These are phyloP conservation scores for Fusarium equiseti DNA, from an alignment of 2,329 filamentous ascomycete genomes.

Conservation along the genomic window DNA sequence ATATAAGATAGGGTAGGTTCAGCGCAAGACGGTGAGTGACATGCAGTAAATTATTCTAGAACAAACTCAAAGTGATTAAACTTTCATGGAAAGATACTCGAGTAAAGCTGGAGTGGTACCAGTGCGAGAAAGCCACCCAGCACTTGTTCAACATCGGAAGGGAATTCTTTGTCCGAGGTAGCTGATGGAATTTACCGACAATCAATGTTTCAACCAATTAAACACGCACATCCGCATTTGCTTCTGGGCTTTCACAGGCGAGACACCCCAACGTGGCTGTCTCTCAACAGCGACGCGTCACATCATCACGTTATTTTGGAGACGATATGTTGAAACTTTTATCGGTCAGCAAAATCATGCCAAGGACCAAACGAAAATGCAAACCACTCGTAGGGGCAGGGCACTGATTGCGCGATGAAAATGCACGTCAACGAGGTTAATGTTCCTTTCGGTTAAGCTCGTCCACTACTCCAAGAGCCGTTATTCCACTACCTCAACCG, in stretches of 20 bases:
- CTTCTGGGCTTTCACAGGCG: too few species aligned
- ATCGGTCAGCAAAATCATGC: not conserved
- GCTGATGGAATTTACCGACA: not conserved
- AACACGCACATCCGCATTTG: fast-evolving
- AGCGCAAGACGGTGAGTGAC: not conserved
- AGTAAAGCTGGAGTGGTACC: not conserved
- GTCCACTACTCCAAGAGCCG: not conserved
- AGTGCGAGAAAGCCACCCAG: not conserved
- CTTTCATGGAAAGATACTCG: not conserved
- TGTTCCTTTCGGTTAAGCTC: not conserved
- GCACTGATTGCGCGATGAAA: not conserved
- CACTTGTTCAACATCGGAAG: not conserved
- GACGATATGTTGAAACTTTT: not conserved
- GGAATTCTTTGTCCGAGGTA: not conserved
- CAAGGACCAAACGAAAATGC: not conserved
- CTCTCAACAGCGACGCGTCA: not conserved
- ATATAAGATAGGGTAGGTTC: conserved; percentile 2
- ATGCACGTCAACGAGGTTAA: not conserved
- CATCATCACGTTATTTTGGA: not conserved
- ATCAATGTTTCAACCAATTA: not conserved
- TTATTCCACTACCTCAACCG: not conserved
- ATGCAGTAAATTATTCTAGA: not conserved
- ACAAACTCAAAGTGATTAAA: not conserved
- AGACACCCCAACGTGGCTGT: not conserved
- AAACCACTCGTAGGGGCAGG: not conserved